Percentiles rank a stretch among this genome's conserved stretches.
These are phyloP conservation scores for Thalassiosira profunda DNA, from an alignment of 108 stramenopile species.

Conservation along the genomic window DNA sequence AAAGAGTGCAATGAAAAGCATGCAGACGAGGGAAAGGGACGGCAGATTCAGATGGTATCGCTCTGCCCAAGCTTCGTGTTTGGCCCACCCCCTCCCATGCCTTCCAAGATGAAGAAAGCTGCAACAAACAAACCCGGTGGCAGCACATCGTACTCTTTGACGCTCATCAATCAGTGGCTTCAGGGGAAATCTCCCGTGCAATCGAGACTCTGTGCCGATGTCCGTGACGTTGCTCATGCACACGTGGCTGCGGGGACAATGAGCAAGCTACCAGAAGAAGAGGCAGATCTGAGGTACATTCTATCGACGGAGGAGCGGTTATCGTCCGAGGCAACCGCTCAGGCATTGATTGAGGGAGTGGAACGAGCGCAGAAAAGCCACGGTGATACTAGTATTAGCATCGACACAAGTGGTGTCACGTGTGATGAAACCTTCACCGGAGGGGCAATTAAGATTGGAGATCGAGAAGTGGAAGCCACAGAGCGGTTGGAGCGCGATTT, in stretches of 20 bases:
- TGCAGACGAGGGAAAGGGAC: conserved; percentile 76
- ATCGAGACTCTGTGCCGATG: conserved; percentile 81
- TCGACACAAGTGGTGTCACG: conserved; percentile 35
- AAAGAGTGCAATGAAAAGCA: conserved; percentile 59
- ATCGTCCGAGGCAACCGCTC: conserved; percentile 63
- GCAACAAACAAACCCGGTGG: background rate
- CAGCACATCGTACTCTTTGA: conserved; percentile 65
- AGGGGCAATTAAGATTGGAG: conserved; percentile 84
- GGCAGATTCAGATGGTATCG: conserved; percentile 54
- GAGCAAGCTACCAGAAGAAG: conserved; percentile 14
- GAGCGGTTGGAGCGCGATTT: conserved; percentile 53
- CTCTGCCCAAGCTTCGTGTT: conserved; percentile 88
- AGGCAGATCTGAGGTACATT: conserved; percentile 62
- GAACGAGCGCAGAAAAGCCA: conserved; percentile 13
- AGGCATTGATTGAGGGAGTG: conserved; percentile 44
- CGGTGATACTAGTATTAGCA: conserved; percentile 3
- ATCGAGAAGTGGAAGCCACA: conserved; percentile 64
- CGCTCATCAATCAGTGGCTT: conserved; percentile 77
- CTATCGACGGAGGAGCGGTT: conserved; percentile 74
- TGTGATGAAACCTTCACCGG: conserved; percentile 77
- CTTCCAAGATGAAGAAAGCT: conserved; percentile 10
- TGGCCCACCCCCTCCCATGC: conserved; percentile 61
- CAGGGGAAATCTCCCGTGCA: conserved; percentile 76
- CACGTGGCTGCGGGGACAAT: conserved; percentile 67
- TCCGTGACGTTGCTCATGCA: conserved; percentile 81